phyloP scores from a whole-genome alignment of 2,329 filamentous ascomycete genomes.

The Fusarium torreyae region DNA sequence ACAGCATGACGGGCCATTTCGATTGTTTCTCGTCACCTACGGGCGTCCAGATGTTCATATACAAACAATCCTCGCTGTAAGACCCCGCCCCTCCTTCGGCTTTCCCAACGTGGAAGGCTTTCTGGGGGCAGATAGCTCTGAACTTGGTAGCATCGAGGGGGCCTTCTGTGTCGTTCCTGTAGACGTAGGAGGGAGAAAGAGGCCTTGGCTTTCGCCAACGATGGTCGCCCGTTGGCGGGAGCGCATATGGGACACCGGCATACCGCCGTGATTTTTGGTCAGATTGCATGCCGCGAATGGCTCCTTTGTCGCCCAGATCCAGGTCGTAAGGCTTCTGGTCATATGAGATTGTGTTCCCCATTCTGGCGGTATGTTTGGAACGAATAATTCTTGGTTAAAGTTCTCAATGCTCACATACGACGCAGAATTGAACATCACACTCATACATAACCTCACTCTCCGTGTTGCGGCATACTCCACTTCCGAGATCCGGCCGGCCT shows the following conservation, averaged over 20 bases:
- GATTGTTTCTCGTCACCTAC: background rate
- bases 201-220: background rate
- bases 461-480: too few relatives aligned
- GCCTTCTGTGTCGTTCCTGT: background rate
- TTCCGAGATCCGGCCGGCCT: too few relatives aligned
- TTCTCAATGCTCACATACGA: too few relatives aligned
- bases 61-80: background rate
- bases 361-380: too few relatives aligned
- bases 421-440: too few relatives aligned
- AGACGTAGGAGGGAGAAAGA: background rate
- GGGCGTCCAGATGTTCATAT: constrained; percentile 11
- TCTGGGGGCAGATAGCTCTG: background rate
- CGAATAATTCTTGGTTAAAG: too few relatives aligned
- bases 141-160: background rate
- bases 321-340: too few relatives aligned
- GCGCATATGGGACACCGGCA: background rate
- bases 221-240: background rate
- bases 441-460: too few relatives aligned
- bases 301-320: too few relatives aligned
- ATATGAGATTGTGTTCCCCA: too few relatives aligned
- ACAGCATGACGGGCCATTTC: constrained; percentile 5
- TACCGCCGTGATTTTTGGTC: too few relatives aligned
- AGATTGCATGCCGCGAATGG: too few relatives aligned
- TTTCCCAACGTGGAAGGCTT: background rate
- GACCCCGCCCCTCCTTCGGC: background rate